phyloP scores from a whole-genome alignment of 2,329 filamentous ascomycete genomes.

The Chaetoscypha palmicola region DNA sequence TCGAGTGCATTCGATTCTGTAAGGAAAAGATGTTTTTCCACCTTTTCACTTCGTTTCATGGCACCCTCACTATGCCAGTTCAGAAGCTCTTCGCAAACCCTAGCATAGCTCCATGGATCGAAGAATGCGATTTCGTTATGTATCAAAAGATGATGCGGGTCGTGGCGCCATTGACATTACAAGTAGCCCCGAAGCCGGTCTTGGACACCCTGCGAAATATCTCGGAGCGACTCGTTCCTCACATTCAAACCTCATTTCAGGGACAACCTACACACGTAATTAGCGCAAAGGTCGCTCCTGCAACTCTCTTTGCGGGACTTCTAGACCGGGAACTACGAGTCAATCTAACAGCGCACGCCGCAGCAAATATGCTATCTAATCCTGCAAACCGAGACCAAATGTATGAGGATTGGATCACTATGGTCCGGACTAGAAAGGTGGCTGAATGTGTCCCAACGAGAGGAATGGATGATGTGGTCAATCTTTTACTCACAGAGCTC shows the following conservation, averaged over 20 bases:
- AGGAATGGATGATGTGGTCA: conserved; percentile 61
- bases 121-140: conserved; percentile 89
- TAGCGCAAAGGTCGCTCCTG: conserved; percentile 79
- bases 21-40: conserved; percentile 96
- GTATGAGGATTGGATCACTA: conserved; percentile 83
- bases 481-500: conserved; percentile 58
- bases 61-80: conserved; percentile 91
- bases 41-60: conserved; percentile 89
- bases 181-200: conserved; percentile 83
- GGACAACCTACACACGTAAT: conserved; percentile 80
- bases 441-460: conserved; percentile 55
- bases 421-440: conserved; percentile 55
- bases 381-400: conserved; percentile 88
- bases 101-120: conserved; percentile 82
- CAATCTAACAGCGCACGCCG: conserved; percentile 88
- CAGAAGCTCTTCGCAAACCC: conserved; percentile 84
- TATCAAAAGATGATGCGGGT: conserved; percentile 97
- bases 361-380: conserved; percentile 85
- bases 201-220: conserved; percentile 83
- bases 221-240: conserved; percentile 69
- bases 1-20: conserved; percentile 93
- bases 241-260: conserved; percentile 80
- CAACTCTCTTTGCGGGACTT: conserved; percentile 79
- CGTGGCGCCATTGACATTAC: conserved; percentile 77
- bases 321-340: conserved; percentile 83